These are phyloP conservation scores for Tetraselmis chui DNA, from an alignment of 139 green algal genomes.

Conservation along the genomic window DNA sequence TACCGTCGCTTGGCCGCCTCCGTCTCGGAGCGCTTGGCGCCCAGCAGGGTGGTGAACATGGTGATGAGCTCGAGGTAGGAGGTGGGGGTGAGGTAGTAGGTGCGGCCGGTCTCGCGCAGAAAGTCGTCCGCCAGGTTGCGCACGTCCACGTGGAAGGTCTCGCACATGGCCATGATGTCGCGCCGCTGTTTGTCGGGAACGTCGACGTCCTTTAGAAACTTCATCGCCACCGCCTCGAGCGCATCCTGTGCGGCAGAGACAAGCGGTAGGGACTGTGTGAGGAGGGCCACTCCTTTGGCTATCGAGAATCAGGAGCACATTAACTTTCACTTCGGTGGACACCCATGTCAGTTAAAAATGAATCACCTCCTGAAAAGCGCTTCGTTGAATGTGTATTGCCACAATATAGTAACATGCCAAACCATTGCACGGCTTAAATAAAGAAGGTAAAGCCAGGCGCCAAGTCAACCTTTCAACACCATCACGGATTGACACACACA, in stretches of 20 bases:
- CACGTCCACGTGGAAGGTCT: conserved; percentile 66
- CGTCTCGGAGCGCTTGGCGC: conserved; percentile 35
- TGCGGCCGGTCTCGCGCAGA: conserved; percentile 27
- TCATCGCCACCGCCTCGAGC: conserved; percentile 26
- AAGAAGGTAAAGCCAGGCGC: no score
- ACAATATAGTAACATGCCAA: no score
- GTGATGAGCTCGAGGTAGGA: conserved; percentile 56
- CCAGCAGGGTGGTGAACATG: conserved; percentile 44
- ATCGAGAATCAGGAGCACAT: no score
- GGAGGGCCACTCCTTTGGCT: no score
- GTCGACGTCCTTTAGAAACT: conserved; percentile 26
- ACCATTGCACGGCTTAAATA: no score
- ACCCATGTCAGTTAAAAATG: no score
- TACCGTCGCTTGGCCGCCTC: conserved; percentile 48
- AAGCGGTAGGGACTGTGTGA: no score
- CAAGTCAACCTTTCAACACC: no score
- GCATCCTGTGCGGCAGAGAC: conserved; percentile 30
- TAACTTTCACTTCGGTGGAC: no score
- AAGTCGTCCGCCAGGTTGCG: conserved; percentile 22
- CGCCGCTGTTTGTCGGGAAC: conserved; percentile 3
- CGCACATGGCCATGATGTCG: conserved; percentile 9
- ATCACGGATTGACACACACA: no score
- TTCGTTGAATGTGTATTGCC: no score
- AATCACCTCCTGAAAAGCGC: no score
- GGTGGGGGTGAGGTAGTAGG: conserved; percentile 64